These are phyloP conservation scores for Apostasia shenzhenica DNA, from an alignment of 106 monocot genomes.

Conservation along the genomic window DNA sequence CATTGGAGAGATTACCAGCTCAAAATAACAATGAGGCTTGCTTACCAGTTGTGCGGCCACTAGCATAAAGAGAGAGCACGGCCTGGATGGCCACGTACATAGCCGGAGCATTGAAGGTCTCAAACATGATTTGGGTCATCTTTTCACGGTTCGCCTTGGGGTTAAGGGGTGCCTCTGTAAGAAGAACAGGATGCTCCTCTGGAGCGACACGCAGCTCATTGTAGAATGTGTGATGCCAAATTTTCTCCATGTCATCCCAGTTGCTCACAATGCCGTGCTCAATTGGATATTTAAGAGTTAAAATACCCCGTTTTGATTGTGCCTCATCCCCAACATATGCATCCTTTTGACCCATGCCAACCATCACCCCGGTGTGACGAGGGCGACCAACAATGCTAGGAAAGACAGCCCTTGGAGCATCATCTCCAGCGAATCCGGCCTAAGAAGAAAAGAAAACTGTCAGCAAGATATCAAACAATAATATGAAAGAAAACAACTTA, in stretches of 20 bases:
- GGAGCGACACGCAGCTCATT: conserved; percentile 28
- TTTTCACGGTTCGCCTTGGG: conserved; percentile 24
- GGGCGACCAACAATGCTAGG: conserved; percentile 28
- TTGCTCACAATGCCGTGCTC: conserved; percentile 29
- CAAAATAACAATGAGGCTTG: not conserved
- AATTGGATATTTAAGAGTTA: conserved; percentile 16
- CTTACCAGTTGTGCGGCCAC: conserved; percentile 27
- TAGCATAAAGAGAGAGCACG: conserved; percentile 27
- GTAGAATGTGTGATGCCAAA: conserved; percentile 26
- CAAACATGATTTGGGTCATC: conserved; percentile 36
- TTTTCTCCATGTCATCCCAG: conserved; percentile 33
- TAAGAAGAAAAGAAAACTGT: not conserved
- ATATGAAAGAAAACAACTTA: not conserved
- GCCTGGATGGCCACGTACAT: conserved; percentile 39
- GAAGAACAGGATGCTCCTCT: conserved; percentile 22
- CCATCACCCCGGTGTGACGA: conserved; percentile 37
- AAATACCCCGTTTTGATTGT: conserved; percentile 19
- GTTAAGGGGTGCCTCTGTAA: conserved; percentile 23
- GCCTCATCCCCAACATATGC: conserved; percentile 29
- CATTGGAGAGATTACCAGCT: not conserved
- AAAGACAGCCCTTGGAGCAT: conserved; percentile 27
- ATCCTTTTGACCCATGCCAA: conserved; percentile 37
- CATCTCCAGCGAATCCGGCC: conserved; percentile 32
- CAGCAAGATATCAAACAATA: not conserved
- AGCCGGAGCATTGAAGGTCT: conserved; percentile 30